Conservation (phyloP, 1,284 basidiomycete genomes). For the Cronartium quercuum region DNA sequence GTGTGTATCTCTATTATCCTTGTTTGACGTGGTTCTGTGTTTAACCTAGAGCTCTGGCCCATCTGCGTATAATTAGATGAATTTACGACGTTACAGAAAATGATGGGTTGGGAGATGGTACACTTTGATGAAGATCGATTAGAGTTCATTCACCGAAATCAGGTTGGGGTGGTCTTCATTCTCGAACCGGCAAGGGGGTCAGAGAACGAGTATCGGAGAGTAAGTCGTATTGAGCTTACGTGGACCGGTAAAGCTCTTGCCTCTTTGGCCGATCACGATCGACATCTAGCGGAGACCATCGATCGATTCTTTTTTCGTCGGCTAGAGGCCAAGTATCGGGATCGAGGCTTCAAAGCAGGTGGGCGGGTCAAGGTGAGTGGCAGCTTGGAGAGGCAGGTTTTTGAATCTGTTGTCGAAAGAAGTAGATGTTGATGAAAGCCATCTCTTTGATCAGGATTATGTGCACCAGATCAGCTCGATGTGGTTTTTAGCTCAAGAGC, state of each 20-base stretch:
- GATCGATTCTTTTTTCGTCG: constrained; percentile 28
- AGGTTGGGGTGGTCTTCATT: constrained; percentile 7
- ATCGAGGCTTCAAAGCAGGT: background rate
- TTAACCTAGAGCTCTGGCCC: background rate
- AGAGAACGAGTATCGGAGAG: background rate
- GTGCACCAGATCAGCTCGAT: constrained; percentile 33
- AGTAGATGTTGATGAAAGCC: background rate
- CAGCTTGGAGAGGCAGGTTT: background rate
- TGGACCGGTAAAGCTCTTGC: background rate
- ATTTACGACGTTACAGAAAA: constrained; percentile 15
- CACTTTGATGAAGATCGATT: constrained; percentile 18
- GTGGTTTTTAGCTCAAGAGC: constrained; percentile 15
- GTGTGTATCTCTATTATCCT: background rate
- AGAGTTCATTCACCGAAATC: constrained; percentile 5
- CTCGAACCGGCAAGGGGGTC: constrained; percentile 1
- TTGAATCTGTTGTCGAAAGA: background rate
- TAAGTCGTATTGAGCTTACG: constrained; percentile 11
- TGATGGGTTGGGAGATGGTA: constrained; percentile 33
- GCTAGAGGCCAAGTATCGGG: constrained; percentile 2
- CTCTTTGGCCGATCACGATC: background rate
- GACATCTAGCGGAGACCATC: background rate
- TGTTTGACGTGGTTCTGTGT: background rate
- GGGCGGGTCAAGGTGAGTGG: constrained; percentile 19
- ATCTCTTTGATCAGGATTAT: constrained; percentile 5
- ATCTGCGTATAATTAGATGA: constrained; percentile 5